Base-by-base conservation (phyloP, 2,329 filamentous ascomycete species). In the Colletotrichum sp. region DNA sequence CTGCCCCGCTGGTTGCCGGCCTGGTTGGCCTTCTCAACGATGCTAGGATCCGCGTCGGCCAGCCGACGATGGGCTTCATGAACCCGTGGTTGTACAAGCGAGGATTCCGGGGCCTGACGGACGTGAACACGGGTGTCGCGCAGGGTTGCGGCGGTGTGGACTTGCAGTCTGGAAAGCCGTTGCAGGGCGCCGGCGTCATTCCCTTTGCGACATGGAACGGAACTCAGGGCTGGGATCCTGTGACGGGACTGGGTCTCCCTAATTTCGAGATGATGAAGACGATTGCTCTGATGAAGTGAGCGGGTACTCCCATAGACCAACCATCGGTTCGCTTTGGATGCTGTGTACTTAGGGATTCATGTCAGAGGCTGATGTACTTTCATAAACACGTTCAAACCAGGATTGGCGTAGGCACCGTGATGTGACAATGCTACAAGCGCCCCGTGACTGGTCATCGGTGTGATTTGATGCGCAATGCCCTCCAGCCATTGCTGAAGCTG, bases 11-110 rank as follows among this genome's bases (percentile, higher is more conserved):
- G 1, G 89, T 93, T 66, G 92, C 93, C 0, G 89, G 89, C 16
- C 88, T 95, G 77, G 85, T 95, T 65, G 88, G 90, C 1, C 87
- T 94, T 49, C 82, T 95, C 67, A 95, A 95, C 80, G 91, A 92
- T 75, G 89, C 90, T 26, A 87, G 92, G 36, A 83, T 94, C 64
- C 85, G 88, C 18, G 84, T 85, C n/a, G 90, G 90, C 2, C 88
- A 88, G 80, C 81, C 88, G 8, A 80, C 85, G 0, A 83, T 93
- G 79, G 91, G 92, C 2, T 93, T 92, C 79, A 82, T 93, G 30
- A 93, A 93, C 81, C 91, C 91, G 2, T 92, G 90, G 89, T 83
- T 93, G 18, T 93, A 93, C 78, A 80, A 81, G 10, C 74, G 79
- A 28, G 83, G 82, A 2, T 64, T 77, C 7, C 39, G 69, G 12